A percentile compares a stretch with the other conserved stretches of the same genome.
Evolutionary conservation across 2,329 filamentous ascomycete species (phyloP).

Genomic region (Thielaviopsis euricoi): DNA sequence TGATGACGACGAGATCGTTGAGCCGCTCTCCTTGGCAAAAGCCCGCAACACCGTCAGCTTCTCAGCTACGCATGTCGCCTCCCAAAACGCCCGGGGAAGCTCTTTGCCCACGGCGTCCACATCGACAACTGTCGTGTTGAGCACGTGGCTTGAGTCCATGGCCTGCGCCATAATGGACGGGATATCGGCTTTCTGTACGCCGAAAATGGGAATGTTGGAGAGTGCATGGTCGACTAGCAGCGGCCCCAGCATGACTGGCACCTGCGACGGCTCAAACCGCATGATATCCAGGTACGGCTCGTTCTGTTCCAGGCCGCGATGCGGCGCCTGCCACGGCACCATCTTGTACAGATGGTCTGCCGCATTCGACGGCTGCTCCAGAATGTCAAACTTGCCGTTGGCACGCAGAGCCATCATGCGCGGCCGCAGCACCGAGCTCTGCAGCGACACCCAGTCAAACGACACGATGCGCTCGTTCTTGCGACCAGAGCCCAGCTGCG

Average conservation of each 20-base stretch:
- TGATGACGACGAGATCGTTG: not conserved
- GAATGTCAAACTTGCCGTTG: constrained; percentile 43
- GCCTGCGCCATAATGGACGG: constrained; percentile 25
- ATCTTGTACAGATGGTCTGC: constrained; percentile 42
- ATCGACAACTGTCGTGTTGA: constrained; percentile 18
- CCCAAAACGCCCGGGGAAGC: constrained; percentile 26
- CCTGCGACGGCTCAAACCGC: constrained; percentile 39
- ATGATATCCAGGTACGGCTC: constrained; percentile 36
- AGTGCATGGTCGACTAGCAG: constrained; percentile 36
- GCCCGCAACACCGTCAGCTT: constrained; percentile 32
- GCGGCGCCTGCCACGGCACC: constrained; percentile 42
- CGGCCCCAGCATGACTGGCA: constrained; percentile 35
- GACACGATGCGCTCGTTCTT: constrained; percentile 47
- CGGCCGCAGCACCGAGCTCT: constrained; percentile 36
- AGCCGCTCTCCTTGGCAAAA: constrained; percentile 16
- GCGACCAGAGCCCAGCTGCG: constrained; percentile 32
- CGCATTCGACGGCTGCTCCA: constrained; percentile 43
- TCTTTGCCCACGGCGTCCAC: constrained; percentile 20
- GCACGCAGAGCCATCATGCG: constrained; percentile 43
- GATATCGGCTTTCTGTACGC: constrained; percentile 29
- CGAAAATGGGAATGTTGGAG: constrained; percentile 39
- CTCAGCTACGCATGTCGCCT: constrained; percentile 27
- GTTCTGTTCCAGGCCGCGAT: constrained; percentile 39
- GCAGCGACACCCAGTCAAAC: constrained; percentile 49
- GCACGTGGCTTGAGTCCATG: constrained; percentile 15